Evolutionary conservation across 345 rosid genomes (phyloP).

Genomic region (Pelargonium nanum): DNA sequence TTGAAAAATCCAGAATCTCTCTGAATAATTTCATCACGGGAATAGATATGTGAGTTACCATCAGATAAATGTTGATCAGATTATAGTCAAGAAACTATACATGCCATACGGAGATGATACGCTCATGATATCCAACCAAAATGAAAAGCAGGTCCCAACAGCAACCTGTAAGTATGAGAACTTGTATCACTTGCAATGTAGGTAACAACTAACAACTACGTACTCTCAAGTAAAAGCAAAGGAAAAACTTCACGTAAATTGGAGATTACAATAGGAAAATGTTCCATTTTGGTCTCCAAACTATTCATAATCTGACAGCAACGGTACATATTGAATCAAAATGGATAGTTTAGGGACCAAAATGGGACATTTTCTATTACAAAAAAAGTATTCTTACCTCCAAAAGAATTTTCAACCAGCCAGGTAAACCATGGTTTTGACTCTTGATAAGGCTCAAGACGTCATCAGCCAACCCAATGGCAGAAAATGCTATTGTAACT

Average conservation of each 20-base stretch:
- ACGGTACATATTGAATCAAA: no score
- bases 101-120: slow-evolving; percentile 90
- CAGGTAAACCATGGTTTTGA: slow-evolving; percentile 35
- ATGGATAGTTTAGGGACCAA: no score
- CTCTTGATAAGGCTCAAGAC: slow-evolving; percentile 29
- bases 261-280: not conserved
- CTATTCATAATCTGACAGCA: no score
- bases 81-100: slow-evolving; percentile 89
- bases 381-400: slow-evolving; percentile 36
- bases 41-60: slow-evolving; percentile 73
- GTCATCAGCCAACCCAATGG: slow-evolving; percentile 68
- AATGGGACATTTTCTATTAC: no score
- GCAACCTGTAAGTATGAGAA: slow-evolving; percentile 38
- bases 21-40: slow-evolving; percentile 20
- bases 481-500: slow-evolving; percentile 58
- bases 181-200: slow-evolving; percentile 14
- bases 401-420: slow-evolving; percentile 44
- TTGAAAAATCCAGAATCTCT: slow-evolving; percentile 7
- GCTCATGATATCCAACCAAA: slow-evolving; percentile 62
- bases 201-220: no score
- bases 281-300: no score
- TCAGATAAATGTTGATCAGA: slow-evolving; percentile 58
- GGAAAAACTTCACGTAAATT: not conserved
- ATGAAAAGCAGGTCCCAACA: slow-evolving; percentile 56
- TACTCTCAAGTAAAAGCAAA: not conserved